These are phyloP conservation scores for Rhodocollybia butyracea DNA, from an alignment of 768 basidiomycete genomes.

Conservation along the genomic window DNA sequence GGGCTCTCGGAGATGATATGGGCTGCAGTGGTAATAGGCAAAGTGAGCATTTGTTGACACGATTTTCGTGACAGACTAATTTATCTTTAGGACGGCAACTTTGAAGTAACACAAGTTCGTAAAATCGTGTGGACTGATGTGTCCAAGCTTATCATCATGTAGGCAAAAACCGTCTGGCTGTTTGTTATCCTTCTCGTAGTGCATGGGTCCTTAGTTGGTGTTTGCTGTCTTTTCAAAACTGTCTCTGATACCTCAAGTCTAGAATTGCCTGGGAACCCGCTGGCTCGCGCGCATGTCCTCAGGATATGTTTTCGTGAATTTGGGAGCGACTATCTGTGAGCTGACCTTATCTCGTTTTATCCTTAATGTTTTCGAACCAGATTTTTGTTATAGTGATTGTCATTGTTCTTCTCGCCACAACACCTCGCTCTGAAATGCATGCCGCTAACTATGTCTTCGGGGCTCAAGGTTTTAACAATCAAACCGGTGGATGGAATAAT, in stretches of 20 bases:
- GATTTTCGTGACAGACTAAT: conserved; percentile 4
- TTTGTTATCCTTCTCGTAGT: conserved; percentile 74
- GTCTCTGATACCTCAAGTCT: background rate
- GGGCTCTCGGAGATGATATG: conserved; percentile 78
- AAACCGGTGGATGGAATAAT: conserved; percentile 74
- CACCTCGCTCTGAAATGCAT: conserved; percentile 76
- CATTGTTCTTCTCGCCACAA: conserved; percentile 76
- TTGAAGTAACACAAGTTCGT: conserved; percentile 50
- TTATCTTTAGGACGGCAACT: conserved; percentile 45
- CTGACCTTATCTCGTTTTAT: conserved; percentile 1
- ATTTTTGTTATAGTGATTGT: conserved; percentile 61
- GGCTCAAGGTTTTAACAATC: conserved; percentile 67
- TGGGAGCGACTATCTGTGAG: conserved; percentile 71
- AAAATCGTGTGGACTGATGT: too few species aligned
- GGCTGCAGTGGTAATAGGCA: conserved; percentile 67
- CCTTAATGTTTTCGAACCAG: background rate
- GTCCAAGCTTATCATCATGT: background rate
- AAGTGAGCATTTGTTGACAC: conserved; percentile 30
- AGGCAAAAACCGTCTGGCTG: conserved; percentile 75
- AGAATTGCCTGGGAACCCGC: conserved; percentile 74
- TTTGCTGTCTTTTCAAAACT: background rate
- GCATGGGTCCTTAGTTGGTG: conserved; percentile 65
- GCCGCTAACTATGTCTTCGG: conserved; percentile 79
- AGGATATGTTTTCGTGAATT: conserved; percentile 83
- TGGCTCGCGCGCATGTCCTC: conserved; percentile 72